Conservation (phyloP, 2,329 filamentous ascomycete species). For the Calonectria leucothoes region DNA sequence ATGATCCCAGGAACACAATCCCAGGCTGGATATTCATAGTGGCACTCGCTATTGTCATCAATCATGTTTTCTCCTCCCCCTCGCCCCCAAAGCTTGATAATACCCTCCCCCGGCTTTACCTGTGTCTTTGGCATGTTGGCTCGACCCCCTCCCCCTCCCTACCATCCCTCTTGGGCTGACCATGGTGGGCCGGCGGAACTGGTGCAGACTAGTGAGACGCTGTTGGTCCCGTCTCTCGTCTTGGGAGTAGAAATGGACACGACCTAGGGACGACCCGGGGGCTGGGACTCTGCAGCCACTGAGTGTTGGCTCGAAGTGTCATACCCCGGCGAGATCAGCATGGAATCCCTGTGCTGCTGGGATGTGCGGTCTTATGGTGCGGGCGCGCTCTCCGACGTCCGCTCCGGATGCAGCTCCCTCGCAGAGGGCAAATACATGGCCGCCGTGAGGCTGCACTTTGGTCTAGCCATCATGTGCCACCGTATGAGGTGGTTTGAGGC, state of each 20-base stretch:
- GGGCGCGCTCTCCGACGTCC: constrained; percentile 30
- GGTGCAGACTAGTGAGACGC: constrained; percentile 27
- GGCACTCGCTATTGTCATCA: constrained; percentile 7
- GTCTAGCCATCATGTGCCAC: not conserved
- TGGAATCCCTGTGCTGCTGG: constrained; percentile 25
- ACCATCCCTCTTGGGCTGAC: constrained; percentile 22
- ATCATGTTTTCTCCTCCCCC: not conserved
- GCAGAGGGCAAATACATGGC: not conserved
- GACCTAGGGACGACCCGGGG: constrained; percentile 39
- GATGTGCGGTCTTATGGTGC: constrained; percentile 22
- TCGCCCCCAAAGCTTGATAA: not conserved
- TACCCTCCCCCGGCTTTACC: not conserved
- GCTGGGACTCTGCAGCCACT: constrained; percentile 37
- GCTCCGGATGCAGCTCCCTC: not conserved
- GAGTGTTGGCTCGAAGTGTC: constrained; percentile 31
- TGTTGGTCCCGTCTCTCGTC: constrained; percentile 35
- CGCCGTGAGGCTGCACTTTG: not conserved
- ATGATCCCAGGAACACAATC: not conserved
- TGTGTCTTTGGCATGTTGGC: not conserved
- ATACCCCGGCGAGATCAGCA: constrained; percentile 33
- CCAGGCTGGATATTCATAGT: constrained; percentile 3
- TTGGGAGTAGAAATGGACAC: constrained; percentile 30
- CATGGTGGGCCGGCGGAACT: constrained; percentile 19
- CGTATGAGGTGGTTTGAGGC: constrained; percentile 6
- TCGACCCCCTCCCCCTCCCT: not conserved